phyloP scores from a whole-genome alignment of 352 stramenopile genomes.

The Phytophthora sansomeana region DNA sequence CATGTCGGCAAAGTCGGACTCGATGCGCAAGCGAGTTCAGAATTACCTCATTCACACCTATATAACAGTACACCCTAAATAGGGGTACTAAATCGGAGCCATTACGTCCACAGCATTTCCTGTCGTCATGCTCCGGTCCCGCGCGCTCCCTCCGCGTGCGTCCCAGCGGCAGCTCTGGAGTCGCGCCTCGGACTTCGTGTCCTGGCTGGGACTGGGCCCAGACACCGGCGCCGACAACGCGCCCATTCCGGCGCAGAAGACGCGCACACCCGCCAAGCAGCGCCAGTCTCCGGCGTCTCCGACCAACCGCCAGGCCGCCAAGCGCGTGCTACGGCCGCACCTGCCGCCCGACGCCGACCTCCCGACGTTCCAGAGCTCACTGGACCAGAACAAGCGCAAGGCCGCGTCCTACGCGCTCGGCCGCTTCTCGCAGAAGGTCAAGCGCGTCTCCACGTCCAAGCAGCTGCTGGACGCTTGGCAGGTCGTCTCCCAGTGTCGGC shows the following conservation, averaged over 20 bases:
- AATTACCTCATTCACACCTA: neutral
- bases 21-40: no score
- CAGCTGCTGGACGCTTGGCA: constrained; percentile 44
- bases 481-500: constrained; percentile 32
- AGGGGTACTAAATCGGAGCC: neutral
- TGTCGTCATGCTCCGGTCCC: constrained; percentile 33
- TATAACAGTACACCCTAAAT: neutral
- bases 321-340: constrained; percentile 19
- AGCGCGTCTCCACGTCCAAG: constrained; percentile 2
- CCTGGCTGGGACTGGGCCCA: constrained; percentile 42
- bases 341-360: constrained; percentile 3
- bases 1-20: no score
- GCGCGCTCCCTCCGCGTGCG: constrained; percentile 4
- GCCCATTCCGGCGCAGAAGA: neutral
- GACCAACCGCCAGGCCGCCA: constrained; percentile 17
- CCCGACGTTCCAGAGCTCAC: constrained; percentile 4
- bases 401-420: constrained; percentile 22
- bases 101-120: constrained; percentile 2
- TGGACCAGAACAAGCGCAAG: constrained; percentile 12
- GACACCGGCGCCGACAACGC: neutral
- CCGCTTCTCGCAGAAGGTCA: constrained; percentile 39
- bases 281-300: neutral
- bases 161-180: constrained; percentile 48
- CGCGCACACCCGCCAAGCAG: neutral
- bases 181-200: constrained; percentile 40